Evolutionary conservation across 202 grass and related monocot species (phyloP).

Genomic region (Carex sylvatica): DNA sequence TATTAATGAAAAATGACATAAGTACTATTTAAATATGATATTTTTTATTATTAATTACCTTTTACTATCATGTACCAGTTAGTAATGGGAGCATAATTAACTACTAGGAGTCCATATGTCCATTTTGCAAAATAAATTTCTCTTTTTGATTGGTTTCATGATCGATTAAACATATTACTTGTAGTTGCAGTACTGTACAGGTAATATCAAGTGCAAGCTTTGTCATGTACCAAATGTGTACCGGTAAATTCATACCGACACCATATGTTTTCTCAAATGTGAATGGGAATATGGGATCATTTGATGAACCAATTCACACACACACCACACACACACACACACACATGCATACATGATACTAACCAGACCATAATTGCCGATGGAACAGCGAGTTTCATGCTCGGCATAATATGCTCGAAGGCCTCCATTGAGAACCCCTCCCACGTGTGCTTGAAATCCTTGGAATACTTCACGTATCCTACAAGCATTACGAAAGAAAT

Average conservation of each 20-base stretch:
- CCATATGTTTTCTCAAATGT: neutral
- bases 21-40: neutral
- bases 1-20: neutral
- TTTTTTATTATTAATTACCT: neutral
- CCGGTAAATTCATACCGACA: neutral
- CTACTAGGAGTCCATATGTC: neutral
- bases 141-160: neutral
- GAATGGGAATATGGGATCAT: neutral
- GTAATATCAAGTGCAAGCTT: neutral
- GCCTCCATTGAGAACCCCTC: slow-evolving; percentile 58
- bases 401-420: slow-evolving; percentile 54
- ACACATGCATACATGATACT: slow-evolving; percentile 11
- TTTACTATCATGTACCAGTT: neutral
- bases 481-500: slow-evolving; percentile 57
- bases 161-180: too few relatives aligned
- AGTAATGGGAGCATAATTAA: neutral
- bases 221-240: slow-evolving; percentile 4
- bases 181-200: neutral
- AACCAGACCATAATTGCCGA: slow-evolving; percentile 95
- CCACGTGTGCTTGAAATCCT: slow-evolving; percentile 53
- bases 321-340: neutral
- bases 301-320: neutral
- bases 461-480: slow-evolving; percentile 42
- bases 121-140: neutral
- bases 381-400: slow-evolving; percentile 65